A percentile compares a stretch with the other conserved stretches of the same genome.
Conservation (phyloP, 805 yeast species). For the Sporopachydermia quercuum region DNA sequence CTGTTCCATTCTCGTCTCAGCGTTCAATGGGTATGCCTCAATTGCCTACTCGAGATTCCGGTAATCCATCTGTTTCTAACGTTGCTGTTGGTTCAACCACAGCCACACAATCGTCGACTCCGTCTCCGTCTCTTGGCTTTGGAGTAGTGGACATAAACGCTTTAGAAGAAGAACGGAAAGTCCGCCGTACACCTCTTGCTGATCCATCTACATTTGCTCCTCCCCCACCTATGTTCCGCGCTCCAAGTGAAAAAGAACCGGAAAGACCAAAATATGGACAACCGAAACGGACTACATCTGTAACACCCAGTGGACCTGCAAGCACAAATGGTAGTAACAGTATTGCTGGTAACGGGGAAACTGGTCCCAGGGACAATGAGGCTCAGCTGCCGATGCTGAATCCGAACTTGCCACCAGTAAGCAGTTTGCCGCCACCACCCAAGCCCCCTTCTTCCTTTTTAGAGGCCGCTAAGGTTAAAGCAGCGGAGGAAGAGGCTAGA, state of each 20-base stretch:
- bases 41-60: too few species aligned
- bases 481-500: constrained; percentile 5
- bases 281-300: not conserved
- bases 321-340: not conserved
- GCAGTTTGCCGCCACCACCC: constrained; percentile 5
- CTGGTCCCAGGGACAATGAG: not conserved
- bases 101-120: not conserved
- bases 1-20: not conserved
- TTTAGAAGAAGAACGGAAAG: not conserved
- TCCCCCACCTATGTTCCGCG: not conserved
- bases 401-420: not conserved
- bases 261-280: not conserved
- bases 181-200: not conserved
- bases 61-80: not conserved
- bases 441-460: constrained; percentile 3
- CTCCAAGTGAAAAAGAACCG: not conserved
- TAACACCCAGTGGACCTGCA: not conserved
- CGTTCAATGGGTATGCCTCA: not conserved
- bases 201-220: not conserved
- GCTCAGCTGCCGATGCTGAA: constrained; percentile 4
- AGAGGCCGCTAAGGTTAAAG: constrained; percentile 3
- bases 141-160: not conserved
- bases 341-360: not conserved
- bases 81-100: constrained; percentile 1
- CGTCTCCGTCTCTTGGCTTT: not conserved